Evolutionary conservation across 1,284 basidiomycete genomes (phyloP).

Genomic region (Ustilago sp.): DNA sequence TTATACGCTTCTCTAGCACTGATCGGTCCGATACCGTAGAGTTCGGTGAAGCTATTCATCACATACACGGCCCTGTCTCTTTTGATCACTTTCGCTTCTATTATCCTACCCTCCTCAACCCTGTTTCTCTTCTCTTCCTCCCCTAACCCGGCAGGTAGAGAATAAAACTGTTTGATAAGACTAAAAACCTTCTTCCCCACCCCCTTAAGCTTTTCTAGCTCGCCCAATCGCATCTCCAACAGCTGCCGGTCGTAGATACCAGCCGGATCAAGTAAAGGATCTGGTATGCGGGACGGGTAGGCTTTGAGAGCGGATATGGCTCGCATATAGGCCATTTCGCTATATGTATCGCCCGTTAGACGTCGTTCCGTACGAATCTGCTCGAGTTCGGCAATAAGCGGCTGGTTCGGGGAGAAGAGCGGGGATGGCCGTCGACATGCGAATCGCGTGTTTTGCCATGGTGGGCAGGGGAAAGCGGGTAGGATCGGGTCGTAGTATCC

Average conservation of each 20-base stretch:
- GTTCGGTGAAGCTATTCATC: constrained; percentile 57
- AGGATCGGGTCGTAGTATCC: constrained; percentile 22
- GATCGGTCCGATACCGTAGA: constrained; percentile 65
- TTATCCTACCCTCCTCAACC: constrained; percentile 32
- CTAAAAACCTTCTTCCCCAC: constrained; percentile 60
- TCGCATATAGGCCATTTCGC: constrained; percentile 64
- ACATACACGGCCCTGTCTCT: constrained; percentile 54
- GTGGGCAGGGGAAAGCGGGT: constrained; percentile 18
- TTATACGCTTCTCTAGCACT: constrained; percentile 60
- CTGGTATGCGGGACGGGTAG: constrained; percentile 49
- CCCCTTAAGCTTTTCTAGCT: constrained; percentile 58
- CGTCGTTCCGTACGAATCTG: constrained; percentile 58
- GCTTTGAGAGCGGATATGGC: constrained; percentile 64
- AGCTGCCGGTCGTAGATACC: constrained; percentile 7
- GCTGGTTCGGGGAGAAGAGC: constrained; percentile 57
- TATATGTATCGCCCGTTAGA: constrained; percentile 53
- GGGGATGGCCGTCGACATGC: constrained; percentile 60
- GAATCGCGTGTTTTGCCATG: constrained; percentile 49
- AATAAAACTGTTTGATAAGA: constrained; percentile 58
- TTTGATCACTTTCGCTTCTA: constrained; percentile 59
- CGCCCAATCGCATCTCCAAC: constrained; percentile 14
- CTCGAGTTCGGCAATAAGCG: constrained; percentile 59
- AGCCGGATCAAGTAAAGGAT: constrained; percentile 13
- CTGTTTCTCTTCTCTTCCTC: not conserved
- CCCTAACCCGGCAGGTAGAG: not conserved